Percentiles rank a stretch among this genome's conserved stretches.
These are phyloP conservation scores for Termitomyces sp. DNA, from an alignment of 768 basidiomycete species.

Conservation along the genomic window DNA sequence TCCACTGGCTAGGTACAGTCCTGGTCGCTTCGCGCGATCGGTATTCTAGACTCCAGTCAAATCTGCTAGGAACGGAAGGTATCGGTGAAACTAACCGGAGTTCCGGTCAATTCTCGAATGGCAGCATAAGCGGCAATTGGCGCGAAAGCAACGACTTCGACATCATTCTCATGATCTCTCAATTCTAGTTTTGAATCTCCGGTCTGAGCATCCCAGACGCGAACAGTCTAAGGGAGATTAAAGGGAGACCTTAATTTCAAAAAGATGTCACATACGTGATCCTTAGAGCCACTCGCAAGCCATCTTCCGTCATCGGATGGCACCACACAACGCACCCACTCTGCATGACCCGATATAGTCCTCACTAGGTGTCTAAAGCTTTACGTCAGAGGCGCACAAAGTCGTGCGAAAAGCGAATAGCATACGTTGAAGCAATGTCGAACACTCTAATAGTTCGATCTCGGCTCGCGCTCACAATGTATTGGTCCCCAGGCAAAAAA, in stretches of 20 bases:
- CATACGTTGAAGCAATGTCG: slow-evolving; percentile 83
- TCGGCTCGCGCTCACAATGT: slow-evolving; percentile 82
- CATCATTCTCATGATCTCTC: slow-evolving; percentile 83
- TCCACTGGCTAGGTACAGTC: slow-evolving; percentile 71
- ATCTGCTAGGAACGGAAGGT: slow-evolving; percentile 7
- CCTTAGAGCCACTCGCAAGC: slow-evolving; percentile 80
- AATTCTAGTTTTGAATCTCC: slow-evolving; percentile 81
- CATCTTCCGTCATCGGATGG: slow-evolving; percentile 72
- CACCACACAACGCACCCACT: slow-evolving; percentile 77
- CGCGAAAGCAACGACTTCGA: slow-evolving; percentile 80
- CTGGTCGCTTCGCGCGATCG: slow-evolving; percentile 47
- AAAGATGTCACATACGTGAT: slow-evolving; percentile 58
- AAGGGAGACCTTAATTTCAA: background rate
- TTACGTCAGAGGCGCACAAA: background rate
- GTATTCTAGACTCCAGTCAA: slow-evolving; percentile 35
- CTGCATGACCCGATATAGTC: slow-evolving; percentile 73
- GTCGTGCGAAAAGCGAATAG: slow-evolving; percentile 10
- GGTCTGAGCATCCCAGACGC: slow-evolving; percentile 68
- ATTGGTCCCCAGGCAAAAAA: slow-evolving; percentile 83
- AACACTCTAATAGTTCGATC: slow-evolving; percentile 85
- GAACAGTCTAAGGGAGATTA: slow-evolving; percentile 55
- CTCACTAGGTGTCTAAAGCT: slow-evolving; percentile 64
- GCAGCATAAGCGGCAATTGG: slow-evolving; percentile 72
- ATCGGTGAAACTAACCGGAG: slow-evolving; percentile 45
- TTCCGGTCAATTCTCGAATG: slow-evolving; percentile 73